These are phyloP conservation scores for Suillus americanus DNA, from an alignment of 768 basidiomycete species.

Conservation along the genomic window DNA sequence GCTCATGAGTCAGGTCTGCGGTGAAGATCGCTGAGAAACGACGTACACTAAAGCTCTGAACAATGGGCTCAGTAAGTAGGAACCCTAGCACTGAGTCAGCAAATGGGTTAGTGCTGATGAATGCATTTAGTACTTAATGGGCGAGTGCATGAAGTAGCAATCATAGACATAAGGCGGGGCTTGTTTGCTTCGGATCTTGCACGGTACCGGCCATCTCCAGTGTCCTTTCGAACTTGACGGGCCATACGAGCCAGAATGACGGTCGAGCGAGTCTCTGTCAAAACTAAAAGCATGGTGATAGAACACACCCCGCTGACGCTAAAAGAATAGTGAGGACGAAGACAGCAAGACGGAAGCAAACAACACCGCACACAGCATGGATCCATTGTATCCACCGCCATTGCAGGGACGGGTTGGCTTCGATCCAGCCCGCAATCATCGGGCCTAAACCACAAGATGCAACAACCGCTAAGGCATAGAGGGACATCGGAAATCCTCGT, in stretches of 20 bases:
- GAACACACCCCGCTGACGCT: constrained; percentile 56
- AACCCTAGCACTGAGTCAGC: constrained; percentile 15
- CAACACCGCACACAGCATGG: constrained; percentile 52
- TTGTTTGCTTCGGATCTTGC: constrained; percentile 66
- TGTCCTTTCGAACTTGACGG: constrained; percentile 58
- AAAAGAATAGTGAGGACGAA: constrained; percentile 7
- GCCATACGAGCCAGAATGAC: constrained; percentile 72
- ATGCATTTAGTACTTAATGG: constrained; percentile 67
- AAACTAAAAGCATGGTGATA: constrained; percentile 48
- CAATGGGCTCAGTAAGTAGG: constrained; percentile 58
- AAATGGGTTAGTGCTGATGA: neutral
- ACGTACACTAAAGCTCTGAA: constrained; percentile 68
- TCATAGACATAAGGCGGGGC: constrained; percentile 51
- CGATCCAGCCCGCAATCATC: constrained; percentile 64
- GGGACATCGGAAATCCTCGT: constrained; percentile 75
- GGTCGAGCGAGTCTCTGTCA: constrained; percentile 73
- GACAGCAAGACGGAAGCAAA: constrained; percentile 2
- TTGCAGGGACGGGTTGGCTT: constrained; percentile 51
- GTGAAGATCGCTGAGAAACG: constrained; percentile 6
- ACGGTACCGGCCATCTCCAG: constrained; percentile 61
- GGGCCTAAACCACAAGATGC: constrained; percentile 66
- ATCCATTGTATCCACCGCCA: constrained; percentile 92
- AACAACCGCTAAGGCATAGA: constrained; percentile 64
- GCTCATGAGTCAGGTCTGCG: neutral
- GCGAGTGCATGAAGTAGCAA: constrained; percentile 69